Conservation (phyloP, 2,329 filamentous ascomycete genomes). For the Clonostachys rhizophaga region DNA sequence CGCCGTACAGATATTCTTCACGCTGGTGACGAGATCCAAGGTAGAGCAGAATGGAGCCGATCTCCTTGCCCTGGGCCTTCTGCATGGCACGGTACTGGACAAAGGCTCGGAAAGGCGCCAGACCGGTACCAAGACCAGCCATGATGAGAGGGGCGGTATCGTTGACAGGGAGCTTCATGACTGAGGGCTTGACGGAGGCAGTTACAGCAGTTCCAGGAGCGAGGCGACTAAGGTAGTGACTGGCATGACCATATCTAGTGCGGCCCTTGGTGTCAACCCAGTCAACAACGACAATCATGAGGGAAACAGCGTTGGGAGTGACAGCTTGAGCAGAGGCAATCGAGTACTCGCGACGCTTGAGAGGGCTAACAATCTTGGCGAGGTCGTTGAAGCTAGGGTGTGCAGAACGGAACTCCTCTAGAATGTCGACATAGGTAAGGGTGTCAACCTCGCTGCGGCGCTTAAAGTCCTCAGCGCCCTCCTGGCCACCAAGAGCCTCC, state of each 20-base stretch:
- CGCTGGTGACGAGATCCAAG: constrained; percentile 96
- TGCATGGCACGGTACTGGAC: constrained; percentile 98
- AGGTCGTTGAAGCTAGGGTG: constrained; percentile 87
- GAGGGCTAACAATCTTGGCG: constrained; percentile 77
- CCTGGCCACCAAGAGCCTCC: constrained; percentile 67
- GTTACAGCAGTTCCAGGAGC: constrained; percentile 74
- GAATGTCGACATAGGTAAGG: constrained; percentile 82
- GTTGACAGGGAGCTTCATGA: constrained; percentile 94
- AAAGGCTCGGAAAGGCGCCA: constrained; percentile 98
- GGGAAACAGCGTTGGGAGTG: constrained; percentile 79
- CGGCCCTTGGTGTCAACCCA: constrained; percentile 89
- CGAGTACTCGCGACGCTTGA: constrained; percentile 98
- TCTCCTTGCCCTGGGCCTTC: constrained; percentile 93
- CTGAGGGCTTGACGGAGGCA: constrained; percentile 93
- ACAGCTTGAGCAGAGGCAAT: constrained; percentile 97
- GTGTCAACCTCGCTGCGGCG: constrained; percentile 86
- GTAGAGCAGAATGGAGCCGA: constrained; percentile 90
- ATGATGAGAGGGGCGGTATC: constrained; percentile 95
- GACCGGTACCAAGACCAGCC: constrained; percentile 95
- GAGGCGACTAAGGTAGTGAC: constrained; percentile 78
- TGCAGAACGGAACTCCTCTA: constrained; percentile 86
- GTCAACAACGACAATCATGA: constrained; percentile 96
- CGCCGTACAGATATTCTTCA: constrained; percentile 97
- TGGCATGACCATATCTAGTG: constrained; percentile 88
- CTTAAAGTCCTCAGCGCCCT: constrained; percentile 89